These are phyloP conservation scores for Phtheirospermum japonicum DNA, from an alignment of 257 asterid species.

Conservation along the genomic window DNA sequence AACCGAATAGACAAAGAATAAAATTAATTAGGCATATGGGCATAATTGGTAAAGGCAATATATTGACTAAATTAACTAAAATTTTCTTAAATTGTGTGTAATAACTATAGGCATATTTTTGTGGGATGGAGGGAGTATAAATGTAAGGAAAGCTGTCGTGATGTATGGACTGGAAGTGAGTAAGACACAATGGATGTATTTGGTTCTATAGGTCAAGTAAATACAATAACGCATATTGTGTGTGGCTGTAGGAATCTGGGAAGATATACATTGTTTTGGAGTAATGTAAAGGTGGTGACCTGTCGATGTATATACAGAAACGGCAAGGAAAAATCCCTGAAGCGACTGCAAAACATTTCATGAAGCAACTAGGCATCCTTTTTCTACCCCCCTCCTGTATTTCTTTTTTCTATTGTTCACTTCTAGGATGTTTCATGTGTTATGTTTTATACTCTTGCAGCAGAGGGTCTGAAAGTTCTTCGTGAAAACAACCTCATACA, in stretches of 20 bases:
- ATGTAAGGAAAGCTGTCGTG: no score
- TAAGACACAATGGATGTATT: no score
- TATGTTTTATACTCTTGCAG: slow-evolving; percentile 41
- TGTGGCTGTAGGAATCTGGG: slow-evolving; percentile 72
- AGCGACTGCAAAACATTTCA: slow-evolving; percentile 81
- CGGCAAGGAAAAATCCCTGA: slow-evolving; percentile 75
- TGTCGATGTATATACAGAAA: slow-evolving; percentile 66
- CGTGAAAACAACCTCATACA: slow-evolving; percentile 83
- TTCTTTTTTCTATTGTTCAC: slow-evolving; percentile 16
- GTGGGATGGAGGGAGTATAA: no score
- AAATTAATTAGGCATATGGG: no score
- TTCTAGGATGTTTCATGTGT: slow-evolving; percentile 5
- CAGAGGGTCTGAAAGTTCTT: slow-evolving; percentile 84
- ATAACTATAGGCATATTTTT: no score
- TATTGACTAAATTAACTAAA: no score
- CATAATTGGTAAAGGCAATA: no score
- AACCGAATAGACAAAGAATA: no score
- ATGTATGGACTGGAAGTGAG: no score
- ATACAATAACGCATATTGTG: no score
- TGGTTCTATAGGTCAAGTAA: no score
- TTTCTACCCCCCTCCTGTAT: slow-evolving; percentile 2
- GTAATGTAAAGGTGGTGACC: slow-evolving; percentile 96
- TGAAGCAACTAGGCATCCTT: slow-evolving; percentile 83
- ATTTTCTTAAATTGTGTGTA: no score
- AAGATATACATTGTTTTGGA: slow-evolving; percentile 83